Conservation (phyloP, 2,329 filamentous ascomycete species). For the Hypocreales sp. region DNA sequence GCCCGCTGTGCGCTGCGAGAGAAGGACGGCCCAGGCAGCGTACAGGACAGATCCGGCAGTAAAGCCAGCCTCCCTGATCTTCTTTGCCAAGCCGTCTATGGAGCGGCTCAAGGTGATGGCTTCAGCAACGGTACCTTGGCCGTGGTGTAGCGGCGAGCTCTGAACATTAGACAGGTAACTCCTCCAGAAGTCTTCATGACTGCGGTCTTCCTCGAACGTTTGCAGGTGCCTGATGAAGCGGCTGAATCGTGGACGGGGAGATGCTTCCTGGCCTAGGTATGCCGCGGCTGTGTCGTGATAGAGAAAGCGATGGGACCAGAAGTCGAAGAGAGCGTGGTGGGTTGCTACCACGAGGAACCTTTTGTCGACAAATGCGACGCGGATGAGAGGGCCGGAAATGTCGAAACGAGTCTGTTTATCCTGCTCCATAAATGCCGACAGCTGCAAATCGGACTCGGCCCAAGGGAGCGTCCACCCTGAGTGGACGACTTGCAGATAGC, state of each 20-base stretch:
- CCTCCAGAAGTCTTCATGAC: neutral
- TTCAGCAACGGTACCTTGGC: no score
- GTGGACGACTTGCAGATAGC: neutral
- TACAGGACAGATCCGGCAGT: constrained; percentile 5
- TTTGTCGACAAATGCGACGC: neutral
- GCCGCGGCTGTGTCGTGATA: constrained; percentile 8
- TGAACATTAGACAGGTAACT: neutral
- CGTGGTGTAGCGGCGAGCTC: no score
- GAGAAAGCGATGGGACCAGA: constrained; percentile 14
- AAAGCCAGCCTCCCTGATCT: neutral
- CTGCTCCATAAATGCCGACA: neutral
- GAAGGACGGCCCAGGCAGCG: constrained; percentile 6
- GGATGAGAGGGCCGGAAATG: neutral
- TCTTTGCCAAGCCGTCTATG: no score
- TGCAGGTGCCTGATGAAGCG: constrained; percentile 1
- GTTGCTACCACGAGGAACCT: constrained; percentile 11
- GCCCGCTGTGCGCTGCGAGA: constrained; percentile 2
- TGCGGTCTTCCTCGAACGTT: neutral
- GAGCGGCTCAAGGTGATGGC: no score
- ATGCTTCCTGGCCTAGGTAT: neutral
- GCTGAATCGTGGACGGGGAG: constrained; percentile 1
- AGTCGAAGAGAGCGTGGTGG: constrained; percentile 18
- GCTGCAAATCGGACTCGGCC: neutral
- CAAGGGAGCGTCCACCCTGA: neutral
- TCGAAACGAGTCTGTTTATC: neutral